Percentiles rank a stretch among this genome's conserved stretches.
These are phyloP conservation scores for Arabidopsis thaliana DNA, from an alignment of 345 rosid genomes.

Conservation along the genomic window DNA sequence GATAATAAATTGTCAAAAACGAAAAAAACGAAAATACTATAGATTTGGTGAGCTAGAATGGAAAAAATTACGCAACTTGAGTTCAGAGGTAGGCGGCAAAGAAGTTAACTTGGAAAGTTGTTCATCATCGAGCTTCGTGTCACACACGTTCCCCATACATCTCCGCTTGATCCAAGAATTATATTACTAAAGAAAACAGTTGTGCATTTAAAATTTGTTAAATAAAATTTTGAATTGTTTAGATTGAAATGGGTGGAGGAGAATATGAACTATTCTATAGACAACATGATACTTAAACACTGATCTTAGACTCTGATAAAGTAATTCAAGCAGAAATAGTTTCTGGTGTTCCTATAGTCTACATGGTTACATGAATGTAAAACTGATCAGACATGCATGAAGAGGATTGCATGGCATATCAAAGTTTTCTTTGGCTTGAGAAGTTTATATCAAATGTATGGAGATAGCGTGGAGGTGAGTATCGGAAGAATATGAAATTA, in stretches of 20 bases:
- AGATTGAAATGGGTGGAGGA: neutral
- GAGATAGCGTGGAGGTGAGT: neutral
- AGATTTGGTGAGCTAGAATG: constrained; percentile 7
- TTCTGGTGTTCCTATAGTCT: neutral
- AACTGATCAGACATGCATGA: neutral
- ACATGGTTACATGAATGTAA: neutral
- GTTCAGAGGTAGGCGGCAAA: constrained; percentile 13
- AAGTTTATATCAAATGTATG: neutral
- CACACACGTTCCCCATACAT: constrained; percentile 39
- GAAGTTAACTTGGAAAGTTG: constrained; percentile 39
- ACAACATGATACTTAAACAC: neutral
- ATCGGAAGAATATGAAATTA: neutral
- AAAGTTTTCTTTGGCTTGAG: neutral
- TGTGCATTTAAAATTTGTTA: neutral
- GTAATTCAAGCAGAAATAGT: neutral
- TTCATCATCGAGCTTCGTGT: constrained; percentile 31
- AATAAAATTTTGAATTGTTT: neutral
- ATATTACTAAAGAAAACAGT: neutral
- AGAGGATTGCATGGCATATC: neutral
- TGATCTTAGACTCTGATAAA: neutral
- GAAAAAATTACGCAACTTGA: constrained; percentile 19
- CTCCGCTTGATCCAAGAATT: constrained; percentile 41
- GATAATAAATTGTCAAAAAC: neutral
- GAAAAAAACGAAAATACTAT: neutral
- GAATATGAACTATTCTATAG: no score